Evolutionary conservation across 2,329 filamentous ascomycete genomes (phyloP), one percentile per base, ranked within the genome.

Genomic region (Fusarium sp.): DNA sequence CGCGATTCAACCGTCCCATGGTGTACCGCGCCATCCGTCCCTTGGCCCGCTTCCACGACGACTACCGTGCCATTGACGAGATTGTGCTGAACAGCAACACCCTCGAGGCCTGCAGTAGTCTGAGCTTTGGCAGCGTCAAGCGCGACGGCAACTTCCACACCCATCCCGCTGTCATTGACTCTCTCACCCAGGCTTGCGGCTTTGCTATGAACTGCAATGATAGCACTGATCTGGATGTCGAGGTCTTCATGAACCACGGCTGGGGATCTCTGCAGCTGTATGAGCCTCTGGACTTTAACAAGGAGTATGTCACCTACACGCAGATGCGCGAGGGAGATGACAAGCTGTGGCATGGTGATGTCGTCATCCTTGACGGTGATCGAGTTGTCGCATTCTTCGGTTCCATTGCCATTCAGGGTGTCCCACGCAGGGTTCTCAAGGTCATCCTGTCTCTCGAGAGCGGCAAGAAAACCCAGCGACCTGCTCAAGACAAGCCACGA

Each of bases 301-400:
- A 72, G 53, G 11, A 41, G 9, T 73, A 73, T 9, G 68, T 47
- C 4, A 70, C 71, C 1, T 73, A 73, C 4, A 73, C 71, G 0
- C 71, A 68, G 16, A 73, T 73, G 71, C 31, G 30, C 1, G 62
- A 56, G 10, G 71, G 71, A 0, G 23, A 67, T 4, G 71, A 72
- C 2, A 65, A 69, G 40, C 71, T 67, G 1, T 70, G 65, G 65
- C 56, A 66, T 31, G 87, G 87, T 44, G 86, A 89, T 67, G 85
- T 84, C 10, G 87, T 87, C 65, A 78, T 89, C 68, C 87, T 89
- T 60, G 85, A 88, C 28, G 83, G 84, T 40, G 85, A 87, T 36
- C 80, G 76, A 55, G 80, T 87, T 39, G 83, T 87, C 3, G 86
- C 71, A 0, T 71, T 60, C 47, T 71, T 73, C 31, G 71, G 67